A percentile compares a stretch with the other conserved stretches of the same genome.
Conservation (phyloP, 1,139 yeast species). For the Suhomyces chickasaworum region DNA sequence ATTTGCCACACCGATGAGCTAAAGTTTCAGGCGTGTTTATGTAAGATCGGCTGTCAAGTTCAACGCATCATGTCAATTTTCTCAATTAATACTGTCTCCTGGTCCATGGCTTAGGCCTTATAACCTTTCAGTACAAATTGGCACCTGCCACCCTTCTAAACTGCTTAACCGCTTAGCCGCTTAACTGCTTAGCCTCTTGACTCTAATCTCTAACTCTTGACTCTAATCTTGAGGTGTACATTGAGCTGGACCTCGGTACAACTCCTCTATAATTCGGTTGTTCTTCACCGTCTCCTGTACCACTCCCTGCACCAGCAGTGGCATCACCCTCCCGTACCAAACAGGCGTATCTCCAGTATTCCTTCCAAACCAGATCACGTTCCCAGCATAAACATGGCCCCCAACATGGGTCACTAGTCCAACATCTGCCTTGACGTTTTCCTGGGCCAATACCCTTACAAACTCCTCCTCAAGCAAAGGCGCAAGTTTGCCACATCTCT, state of each 20-base stretch:
- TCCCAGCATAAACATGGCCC: constrained; percentile 81
- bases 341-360: constrained; percentile 43
- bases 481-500: constrained; percentile 66
- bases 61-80: too few relatives aligned
- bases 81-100: too few relatives aligned
- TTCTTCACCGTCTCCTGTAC: constrained; percentile 53
- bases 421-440: constrained; percentile 36
- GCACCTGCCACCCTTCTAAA: too few relatives aligned
- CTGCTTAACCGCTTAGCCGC: too few relatives aligned
- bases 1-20: not conserved
- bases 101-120: too few relatives aligned
- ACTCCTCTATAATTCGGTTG: constrained; percentile 51
- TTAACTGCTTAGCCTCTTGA: too few relatives aligned
- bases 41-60: not conserved
- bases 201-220: too few relatives aligned
- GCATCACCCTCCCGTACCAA: constrained; percentile 75
- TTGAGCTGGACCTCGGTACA: constrained; percentile 48
- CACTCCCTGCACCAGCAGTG: constrained; percentile 67
- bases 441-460: constrained; percentile 35
- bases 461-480: constrained; percentile 59
- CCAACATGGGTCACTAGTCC: constrained; percentile 71
- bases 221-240: too few relatives aligned
- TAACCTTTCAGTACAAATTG: too few relatives aligned
- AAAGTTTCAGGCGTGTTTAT: not conserved
- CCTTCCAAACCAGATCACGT: constrained; percentile 55